These are phyloP conservation scores for Ceratocystis variospora DNA, from an alignment of 2,329 filamentous ascomycete species.

Conservation along the genomic window DNA sequence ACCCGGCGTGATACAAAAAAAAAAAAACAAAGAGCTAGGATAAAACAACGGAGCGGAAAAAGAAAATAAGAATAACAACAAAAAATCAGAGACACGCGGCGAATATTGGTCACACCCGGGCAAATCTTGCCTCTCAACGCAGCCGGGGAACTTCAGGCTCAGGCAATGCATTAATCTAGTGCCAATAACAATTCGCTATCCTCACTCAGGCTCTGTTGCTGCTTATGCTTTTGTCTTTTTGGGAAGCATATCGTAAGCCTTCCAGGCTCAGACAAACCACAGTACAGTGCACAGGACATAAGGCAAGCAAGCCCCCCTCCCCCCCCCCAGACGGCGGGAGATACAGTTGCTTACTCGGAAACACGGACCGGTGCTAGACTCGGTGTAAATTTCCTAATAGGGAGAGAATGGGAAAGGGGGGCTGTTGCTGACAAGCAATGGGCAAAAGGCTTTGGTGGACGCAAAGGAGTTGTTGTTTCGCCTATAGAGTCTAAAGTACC, in stretches of 20 bases:
- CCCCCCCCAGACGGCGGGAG: neutral
- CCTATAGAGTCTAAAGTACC: too few relatives aligned
- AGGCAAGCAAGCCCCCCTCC: neutral
- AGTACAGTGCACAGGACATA: neutral
- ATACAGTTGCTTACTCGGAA: neutral
- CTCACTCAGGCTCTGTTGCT: too few relatives aligned
- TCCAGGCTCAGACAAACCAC: too few relatives aligned
- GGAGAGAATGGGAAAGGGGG: neutral
- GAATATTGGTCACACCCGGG: too few relatives aligned
- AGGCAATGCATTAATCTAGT: too few relatives aligned
- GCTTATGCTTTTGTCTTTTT: too few relatives aligned
- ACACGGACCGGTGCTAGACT: neutral
- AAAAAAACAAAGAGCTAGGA: neutral
- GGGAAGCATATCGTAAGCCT: too few relatives aligned
- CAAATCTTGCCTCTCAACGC: too few relatives aligned
- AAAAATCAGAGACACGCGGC: neutral
- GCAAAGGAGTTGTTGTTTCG: too few relatives aligned
- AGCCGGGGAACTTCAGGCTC: too few relatives aligned
- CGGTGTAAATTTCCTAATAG: neutral
- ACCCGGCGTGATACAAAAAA: neutral
- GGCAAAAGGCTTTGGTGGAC: too few relatives aligned
- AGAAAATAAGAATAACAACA: neutral
- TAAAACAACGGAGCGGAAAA: neutral
- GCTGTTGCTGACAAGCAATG: neutral
- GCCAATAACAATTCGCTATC: too few relatives aligned